Evolutionary conservation across 805 yeast genomes (phyloP).

Genomic region (Sugiyamaella floridensis): DNA sequence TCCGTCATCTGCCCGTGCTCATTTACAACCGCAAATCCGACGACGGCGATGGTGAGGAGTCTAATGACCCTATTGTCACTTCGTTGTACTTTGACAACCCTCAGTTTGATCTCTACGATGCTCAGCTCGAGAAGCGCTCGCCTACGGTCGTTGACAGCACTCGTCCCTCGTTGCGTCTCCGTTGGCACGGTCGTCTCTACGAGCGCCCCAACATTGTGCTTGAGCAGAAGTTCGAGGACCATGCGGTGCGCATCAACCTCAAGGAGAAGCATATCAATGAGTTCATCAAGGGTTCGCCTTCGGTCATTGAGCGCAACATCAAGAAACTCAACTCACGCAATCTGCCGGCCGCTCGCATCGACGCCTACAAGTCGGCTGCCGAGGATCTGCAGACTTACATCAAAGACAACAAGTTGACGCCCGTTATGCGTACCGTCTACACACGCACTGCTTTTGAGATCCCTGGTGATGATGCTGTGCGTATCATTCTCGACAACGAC

Average conservation of each 20-base stretch:
- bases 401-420: slow-evolving; percentile 61
- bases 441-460: slow-evolving; percentile 95
- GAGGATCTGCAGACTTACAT: slow-evolving; percentile 58
- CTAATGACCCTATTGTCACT: slow-evolving; percentile 72
- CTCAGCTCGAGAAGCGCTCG: slow-evolving; percentile 59
- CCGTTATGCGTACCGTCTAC: slow-evolving; percentile 78
- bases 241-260: slow-evolving; percentile 54
- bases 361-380: slow-evolving; percentile 48
- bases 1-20: slow-evolving; percentile 87
- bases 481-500: slow-evolving; percentile 87
- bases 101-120: slow-evolving; percentile 77
- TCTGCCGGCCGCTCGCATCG: slow-evolving; percentile 45
- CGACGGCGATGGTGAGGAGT: slow-evolving; percentile 37
- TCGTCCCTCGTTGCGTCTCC: slow-evolving; percentile 65
- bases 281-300: slow-evolving; percentile 50
- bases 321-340: slow-evolving; percentile 60
- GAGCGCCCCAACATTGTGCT: slow-evolving; percentile 72
- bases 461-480: slow-evolving; percentile 91
- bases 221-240: slow-evolving; percentile 61
- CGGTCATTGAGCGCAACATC: slow-evolving; percentile 43
- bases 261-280: slow-evolving; percentile 78
- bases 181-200: slow-evolving; percentile 81
- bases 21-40: slow-evolving; percentile 51
- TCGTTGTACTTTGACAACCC: slow-evolving; percentile 83
- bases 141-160: background rate